Evolutionary conservation across 2,329 filamentous ascomycete species (phyloP), one percentile per base, ranked within the genome.

Genomic region (Septoria petroselini): DNA sequence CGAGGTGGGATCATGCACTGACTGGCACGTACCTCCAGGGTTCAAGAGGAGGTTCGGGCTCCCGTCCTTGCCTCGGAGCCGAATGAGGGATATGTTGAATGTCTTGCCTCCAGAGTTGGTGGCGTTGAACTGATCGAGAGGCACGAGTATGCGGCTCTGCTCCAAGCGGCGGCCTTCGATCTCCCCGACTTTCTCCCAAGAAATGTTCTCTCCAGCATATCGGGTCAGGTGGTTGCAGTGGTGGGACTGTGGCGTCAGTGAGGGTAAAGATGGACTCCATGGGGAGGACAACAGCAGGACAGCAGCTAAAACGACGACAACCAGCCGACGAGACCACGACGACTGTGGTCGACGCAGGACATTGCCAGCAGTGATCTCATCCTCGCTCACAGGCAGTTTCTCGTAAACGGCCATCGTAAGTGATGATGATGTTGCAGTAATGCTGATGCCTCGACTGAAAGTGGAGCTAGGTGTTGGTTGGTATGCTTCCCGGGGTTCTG

Each of bases 111-210:
- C 52, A 17, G 53, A 58, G 18, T 55, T 58, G 25, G 53, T 50
- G 17, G 51, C 45, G 44, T 59, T 53, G 47, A 58, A 59, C 30
- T 58, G 55, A 27, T 59, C 57, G 55, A 59, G 58, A 3, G 57
- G 55, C 14, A 58, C 57, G 7, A 39, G 33, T 12, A 59, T 58
- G 12, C 52, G 52, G 29, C 46, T 52, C 21, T 53, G 55, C 23
- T 59, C 55, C 6, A 59, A 35, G 3, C 47, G 49, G 6, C 52
- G 35, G 21, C 54, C 57, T 7, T 50, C 50, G 17, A 59, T 50
- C 42, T 59, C 57, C 18, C 54, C 57, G 27, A 50, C 53, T 15
- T 51, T 47, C 37, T 52, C 39, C 57, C 54, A 59, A 2, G 52
- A 49, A 14, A 59, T 57, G 15, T 54, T 57, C 18, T 59, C 54